Percentiles rank a stretch among this genome's conserved stretches.
Conservation (phyloP, 108 stramenopile species). For the Licmophora abbreviata region DNA sequence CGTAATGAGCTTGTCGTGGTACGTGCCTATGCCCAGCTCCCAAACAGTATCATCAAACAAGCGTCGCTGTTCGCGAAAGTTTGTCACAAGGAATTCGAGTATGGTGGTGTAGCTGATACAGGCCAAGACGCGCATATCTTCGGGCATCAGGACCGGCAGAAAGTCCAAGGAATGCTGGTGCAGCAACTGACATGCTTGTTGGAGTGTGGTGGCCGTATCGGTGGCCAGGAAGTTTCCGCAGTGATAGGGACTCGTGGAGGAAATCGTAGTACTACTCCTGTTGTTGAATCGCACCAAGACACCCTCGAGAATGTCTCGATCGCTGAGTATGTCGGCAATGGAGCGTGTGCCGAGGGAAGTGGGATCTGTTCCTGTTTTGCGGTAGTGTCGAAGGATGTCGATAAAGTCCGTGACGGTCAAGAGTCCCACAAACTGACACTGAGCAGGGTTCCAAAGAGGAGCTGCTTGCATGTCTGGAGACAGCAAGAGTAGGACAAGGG, state of each 20-base stretch:
- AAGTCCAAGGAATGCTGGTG: conserved; percentile 51
- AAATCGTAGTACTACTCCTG: too few relatives aligned
- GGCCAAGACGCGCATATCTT: conserved; percentile 80
- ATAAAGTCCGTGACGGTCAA: conserved; percentile 95
- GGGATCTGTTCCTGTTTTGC: conserved; percentile 47
- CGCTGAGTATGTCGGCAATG: conserved; percentile 69
- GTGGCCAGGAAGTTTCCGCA: conserved; percentile 38
- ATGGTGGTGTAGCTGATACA: conserved; percentile 83
- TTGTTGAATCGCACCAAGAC: neutral
- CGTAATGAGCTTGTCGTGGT: conserved; percentile 74
- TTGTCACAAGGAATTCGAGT: conserved; percentile 86
- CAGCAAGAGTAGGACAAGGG: neutral
- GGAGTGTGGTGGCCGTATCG: conserved; percentile 66
- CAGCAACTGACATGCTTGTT: conserved; percentile 69
- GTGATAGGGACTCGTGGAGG: conserved; percentile 15
- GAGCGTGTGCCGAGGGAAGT: conserved; percentile 61
- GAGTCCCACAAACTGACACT: conserved; percentile 86
- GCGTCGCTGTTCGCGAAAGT: conserved; percentile 91
- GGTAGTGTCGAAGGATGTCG: conserved; percentile 84
- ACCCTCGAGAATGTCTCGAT: conserved; percentile 16
- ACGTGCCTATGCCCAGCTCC: conserved; percentile 89
- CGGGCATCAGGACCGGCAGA: conserved; percentile 78
- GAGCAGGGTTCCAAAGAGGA: conserved; percentile 88
- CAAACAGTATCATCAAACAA: conserved; percentile 91
- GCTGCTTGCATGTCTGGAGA: conserved; percentile 84